Conservation (phyloP, 1,139 yeast species). For the Meyerozyma athensensis region DNA sequence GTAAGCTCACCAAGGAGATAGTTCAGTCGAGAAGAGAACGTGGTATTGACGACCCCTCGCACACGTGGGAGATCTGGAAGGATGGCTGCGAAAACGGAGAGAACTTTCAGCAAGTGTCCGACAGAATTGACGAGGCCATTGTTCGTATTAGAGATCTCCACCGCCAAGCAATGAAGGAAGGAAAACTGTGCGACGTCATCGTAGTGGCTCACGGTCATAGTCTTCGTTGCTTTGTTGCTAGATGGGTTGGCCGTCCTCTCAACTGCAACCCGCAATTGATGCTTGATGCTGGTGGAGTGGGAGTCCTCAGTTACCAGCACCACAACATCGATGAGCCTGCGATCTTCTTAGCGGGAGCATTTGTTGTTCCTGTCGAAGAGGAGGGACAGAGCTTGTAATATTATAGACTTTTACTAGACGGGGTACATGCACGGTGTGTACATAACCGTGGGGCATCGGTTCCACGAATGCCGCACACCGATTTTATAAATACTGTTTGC, state of each 20-base stretch:
- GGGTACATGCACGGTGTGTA: neutral
- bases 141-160: slow-evolving; percentile 60
- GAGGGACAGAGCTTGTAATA: slow-evolving; percentile 18
- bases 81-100: slow-evolving; percentile 96
- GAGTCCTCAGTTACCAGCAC: slow-evolving; percentile 87
- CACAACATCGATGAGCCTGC: slow-evolving; percentile 84
- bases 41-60: slow-evolving; percentile 46
- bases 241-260: slow-evolving; percentile 70
- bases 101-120: slow-evolving; percentile 54
- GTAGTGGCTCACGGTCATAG: slow-evolving; percentile 94
- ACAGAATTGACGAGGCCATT: slow-evolving; percentile 67
- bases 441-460: neutral
- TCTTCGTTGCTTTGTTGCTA: slow-evolving; percentile 78
- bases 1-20: slow-evolving; percentile 66
- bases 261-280: slow-evolving; percentile 70
- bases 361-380: slow-evolving; percentile 60
- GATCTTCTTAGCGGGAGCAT: slow-evolving; percentile 73
- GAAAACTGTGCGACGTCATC: slow-evolving; percentile 63
- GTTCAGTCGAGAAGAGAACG: slow-evolving; percentile 50
- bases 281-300: slow-evolving; percentile 93
- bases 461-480: slow-evolving; percentile 2
- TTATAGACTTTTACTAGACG: too few species aligned
- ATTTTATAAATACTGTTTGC: neutral
- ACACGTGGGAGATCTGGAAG: slow-evolving; percentile 79
- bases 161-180: slow-evolving; percentile 47